Evolutionary conservation across 176 grass and related monocot species (phyloP).

Genomic region (Bonia amplexicaulis): DNA sequence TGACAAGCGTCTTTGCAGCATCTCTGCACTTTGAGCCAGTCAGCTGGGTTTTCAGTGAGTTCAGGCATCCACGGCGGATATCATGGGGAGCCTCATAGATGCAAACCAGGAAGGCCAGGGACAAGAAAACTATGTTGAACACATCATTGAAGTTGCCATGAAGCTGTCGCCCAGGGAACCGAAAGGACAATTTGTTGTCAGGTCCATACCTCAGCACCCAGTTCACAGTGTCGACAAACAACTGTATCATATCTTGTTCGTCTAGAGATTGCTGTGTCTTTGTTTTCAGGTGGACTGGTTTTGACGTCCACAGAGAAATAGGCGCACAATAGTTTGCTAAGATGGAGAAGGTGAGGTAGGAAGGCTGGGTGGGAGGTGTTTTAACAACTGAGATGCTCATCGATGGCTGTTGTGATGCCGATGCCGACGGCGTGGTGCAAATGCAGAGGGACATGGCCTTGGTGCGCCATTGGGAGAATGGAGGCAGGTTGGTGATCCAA

Average conservation of each 20-base stretch:
- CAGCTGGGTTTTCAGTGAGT: slow-evolving; percentile 55
- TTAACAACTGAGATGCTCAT: slow-evolving; percentile 57
- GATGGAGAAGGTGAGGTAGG: slow-evolving; percentile 64
- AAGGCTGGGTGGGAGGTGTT: slow-evolving; percentile 36
- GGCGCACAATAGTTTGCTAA: slow-evolving; percentile 54
- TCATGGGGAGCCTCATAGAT: slow-evolving; percentile 73
- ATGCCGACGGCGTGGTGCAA: slow-evolving; percentile 42
- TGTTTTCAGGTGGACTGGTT: slow-evolving; percentile 60
- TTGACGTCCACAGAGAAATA: slow-evolving; percentile 75
- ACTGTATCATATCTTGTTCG: slow-evolving; percentile 36
- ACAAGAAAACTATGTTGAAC: slow-evolving; percentile 84
- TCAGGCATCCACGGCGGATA: slow-evolving; percentile 55
- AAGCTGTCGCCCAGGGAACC: slow-evolving; percentile 34
- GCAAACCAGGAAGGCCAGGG: slow-evolving; percentile 73
- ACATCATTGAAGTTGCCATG: slow-evolving; percentile 53
- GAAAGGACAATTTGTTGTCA: slow-evolving; percentile 45
- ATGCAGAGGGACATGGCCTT: slow-evolving; percentile 63
- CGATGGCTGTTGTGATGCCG: slow-evolving; percentile 25
- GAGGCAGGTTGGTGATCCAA: slow-evolving; percentile 74
- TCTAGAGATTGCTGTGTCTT: slow-evolving; percentile 42
- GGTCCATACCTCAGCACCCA: slow-evolving; percentile 57
- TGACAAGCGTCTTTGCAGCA: slow-evolving; percentile 53
- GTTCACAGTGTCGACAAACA: slow-evolving; percentile 63
- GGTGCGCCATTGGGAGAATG: slow-evolving; percentile 73
- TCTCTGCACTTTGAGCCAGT: slow-evolving; percentile 52